Evolutionary conservation across 805 yeast genomes (phyloP).

Genomic region (Starmerella vitae): DNA sequence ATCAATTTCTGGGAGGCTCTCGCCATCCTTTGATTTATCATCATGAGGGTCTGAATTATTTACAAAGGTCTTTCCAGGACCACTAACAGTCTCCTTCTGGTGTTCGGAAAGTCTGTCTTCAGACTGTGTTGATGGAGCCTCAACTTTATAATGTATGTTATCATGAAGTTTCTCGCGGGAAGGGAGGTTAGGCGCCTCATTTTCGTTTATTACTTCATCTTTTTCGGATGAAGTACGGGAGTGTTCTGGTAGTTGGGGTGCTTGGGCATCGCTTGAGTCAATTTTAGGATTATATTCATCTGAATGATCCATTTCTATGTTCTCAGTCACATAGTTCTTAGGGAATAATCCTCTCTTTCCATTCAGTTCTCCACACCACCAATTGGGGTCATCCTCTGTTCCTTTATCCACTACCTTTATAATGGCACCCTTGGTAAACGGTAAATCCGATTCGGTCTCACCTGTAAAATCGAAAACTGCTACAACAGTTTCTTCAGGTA

Average conservation of each 20-base stretch:
- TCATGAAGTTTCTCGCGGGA: not conserved
- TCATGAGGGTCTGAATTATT: too few relatives aligned
- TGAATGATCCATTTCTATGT: not conserved
- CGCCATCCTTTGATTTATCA: too few relatives aligned
- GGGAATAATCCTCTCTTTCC: slow-evolving; percentile 37
- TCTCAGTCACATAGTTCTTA: slow-evolving; percentile 31
- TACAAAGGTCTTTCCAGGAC: too few relatives aligned
- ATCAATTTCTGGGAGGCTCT: too few relatives aligned
- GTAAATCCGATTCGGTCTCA: slow-evolving; percentile 29
- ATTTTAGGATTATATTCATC: slow-evolving; percentile 12
- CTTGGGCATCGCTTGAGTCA: not conserved
- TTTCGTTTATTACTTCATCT: too few relatives aligned
- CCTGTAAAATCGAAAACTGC: slow-evolving; percentile 29
- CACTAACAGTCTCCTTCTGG: too few relatives aligned
- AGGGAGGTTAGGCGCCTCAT: not conserved
- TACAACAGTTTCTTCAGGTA: slow-evolving; percentile 19
- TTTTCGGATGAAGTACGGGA: too few relatives aligned
- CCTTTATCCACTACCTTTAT: slow-evolving; percentile 28
- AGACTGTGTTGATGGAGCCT: not conserved
- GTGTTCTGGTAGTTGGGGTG: too few relatives aligned
- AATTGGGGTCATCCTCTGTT: slow-evolving; percentile 30
- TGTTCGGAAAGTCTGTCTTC: not conserved
- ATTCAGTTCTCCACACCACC: slow-evolving; percentile 40
- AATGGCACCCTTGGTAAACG: slow-evolving; percentile 29
- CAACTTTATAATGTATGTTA: too few relatives aligned